Evolutionary conservation across 768 basidiomycete species (phyloP).

Genomic region (Podaxis sp.): DNA sequence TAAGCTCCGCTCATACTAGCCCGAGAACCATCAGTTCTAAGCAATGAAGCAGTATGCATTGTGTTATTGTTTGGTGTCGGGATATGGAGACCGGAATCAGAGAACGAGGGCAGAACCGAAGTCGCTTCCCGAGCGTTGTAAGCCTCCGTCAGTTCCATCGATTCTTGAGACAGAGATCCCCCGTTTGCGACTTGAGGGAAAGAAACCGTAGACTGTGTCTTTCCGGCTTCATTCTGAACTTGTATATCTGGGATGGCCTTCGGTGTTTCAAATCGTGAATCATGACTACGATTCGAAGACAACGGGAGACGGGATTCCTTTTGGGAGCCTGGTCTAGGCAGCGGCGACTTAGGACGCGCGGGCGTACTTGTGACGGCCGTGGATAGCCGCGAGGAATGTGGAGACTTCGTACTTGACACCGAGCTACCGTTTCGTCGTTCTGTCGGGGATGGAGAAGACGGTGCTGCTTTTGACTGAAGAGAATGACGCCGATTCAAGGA

Average conservation of each 20-base stretch:
- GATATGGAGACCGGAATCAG: background rate
- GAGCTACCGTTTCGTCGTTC: slow-evolving; percentile 2
- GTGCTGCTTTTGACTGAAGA: background rate
- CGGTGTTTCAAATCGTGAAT: background rate
- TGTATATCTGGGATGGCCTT: background rate
- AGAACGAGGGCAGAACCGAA: slow-evolving; percentile 3
- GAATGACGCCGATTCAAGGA: background rate
- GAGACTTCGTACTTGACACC: background rate
- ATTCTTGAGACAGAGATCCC: slow-evolving; percentile 1
- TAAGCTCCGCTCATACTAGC: background rate
- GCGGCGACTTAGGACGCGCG: background rate
- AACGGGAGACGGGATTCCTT: background rate
- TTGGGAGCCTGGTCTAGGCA: background rate
- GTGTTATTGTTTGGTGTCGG: background rate
- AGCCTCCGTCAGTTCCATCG: slow-evolving; percentile 9
- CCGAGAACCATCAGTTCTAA: background rate
- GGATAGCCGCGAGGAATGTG: background rate
- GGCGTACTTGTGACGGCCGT: background rate
- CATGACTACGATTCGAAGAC: background rate
- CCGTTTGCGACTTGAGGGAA: background rate
- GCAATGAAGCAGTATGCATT: slow-evolving; percentile 6
- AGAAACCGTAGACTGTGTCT: background rate
- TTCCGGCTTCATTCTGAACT: background rate
- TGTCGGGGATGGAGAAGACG: slow-evolving; percentile 8
- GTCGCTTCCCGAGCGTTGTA: slow-evolving; percentile 4